A percentile compares a stretch with the other conserved stretches of the same genome.
These are phyloP conservation scores for Echites panduratus DNA, from an alignment of 257 asterid species.

Conservation along the genomic window DNA sequence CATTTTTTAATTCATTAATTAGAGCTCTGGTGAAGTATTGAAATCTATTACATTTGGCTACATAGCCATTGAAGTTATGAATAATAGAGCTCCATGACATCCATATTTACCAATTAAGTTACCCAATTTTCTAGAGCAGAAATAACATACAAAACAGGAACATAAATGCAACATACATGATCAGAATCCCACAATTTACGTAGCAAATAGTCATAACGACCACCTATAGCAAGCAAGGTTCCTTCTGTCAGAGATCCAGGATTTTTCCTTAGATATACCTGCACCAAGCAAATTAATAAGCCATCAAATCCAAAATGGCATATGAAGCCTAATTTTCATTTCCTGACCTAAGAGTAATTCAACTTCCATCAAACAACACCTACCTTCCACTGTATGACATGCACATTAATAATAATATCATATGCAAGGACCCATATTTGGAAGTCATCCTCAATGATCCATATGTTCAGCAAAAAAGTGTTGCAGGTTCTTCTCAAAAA, in stretches of 20 bases:
- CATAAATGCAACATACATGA: conserved; percentile 44
- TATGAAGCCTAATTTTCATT: neutral
- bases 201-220: conserved; percentile 89
- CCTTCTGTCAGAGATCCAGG: conserved; percentile 70
- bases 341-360: neutral
- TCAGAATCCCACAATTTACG: conserved; percentile 53
- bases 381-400: neutral
- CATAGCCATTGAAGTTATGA: neutral
- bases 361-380: neutral
- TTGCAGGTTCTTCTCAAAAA: neutral
- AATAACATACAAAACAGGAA: conserved; percentile 16
- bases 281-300: conserved; percentile 4
- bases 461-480: neutral
- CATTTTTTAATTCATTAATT: neutral
- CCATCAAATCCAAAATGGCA: neutral
- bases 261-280: conserved; percentile 71
- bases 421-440: too few species aligned
- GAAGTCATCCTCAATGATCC: too few species aligned
- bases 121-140: conserved; percentile 3
- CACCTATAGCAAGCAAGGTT: conserved; percentile 90
- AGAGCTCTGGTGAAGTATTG: too few species aligned
- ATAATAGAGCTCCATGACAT: neutral
- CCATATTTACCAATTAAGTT: neutral
- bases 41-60: neutral
- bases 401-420: too few species aligned